Percentiles rank a stretch among this genome's conserved stretches.
Conservation (phyloP, 495 filamentous ascomycete species). For the Neurospora sublineolata region DNA sequence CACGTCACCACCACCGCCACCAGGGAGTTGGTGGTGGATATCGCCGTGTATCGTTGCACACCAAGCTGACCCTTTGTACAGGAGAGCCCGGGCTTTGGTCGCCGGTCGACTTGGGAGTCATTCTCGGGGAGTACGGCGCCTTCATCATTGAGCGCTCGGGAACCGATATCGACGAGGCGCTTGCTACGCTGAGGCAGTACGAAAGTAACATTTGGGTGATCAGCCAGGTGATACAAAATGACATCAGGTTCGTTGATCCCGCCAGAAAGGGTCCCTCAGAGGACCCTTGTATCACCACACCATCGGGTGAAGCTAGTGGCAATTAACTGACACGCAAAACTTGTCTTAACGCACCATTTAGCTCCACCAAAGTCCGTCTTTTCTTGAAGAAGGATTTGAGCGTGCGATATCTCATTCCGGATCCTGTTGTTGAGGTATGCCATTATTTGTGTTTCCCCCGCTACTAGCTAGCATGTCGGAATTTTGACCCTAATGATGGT, state of each 20-base stretch:
- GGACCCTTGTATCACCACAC: not conserved
- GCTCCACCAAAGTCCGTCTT: conserved; percentile 76
- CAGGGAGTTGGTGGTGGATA: not conserved
- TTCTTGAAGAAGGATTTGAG: conserved; percentile 76
- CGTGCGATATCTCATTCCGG: conserved; percentile 35
- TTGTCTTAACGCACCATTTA: not conserved
- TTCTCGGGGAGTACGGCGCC: conserved; percentile 73
- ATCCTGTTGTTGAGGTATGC: conserved; percentile 19
- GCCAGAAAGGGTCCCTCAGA: not conserved
- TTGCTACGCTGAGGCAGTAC: conserved; percentile 58
- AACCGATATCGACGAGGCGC: conserved; percentile 78
- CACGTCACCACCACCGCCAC: conserved; percentile 34
- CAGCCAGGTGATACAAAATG: conserved; percentile 79
- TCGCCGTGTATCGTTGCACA: not conserved
- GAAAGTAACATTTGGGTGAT: conserved; percentile 73
- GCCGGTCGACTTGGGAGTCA: conserved; percentile 70
- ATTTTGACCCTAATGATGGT: conserved; percentile 18
- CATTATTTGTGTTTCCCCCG: not conserved
- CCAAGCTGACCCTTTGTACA: conserved; percentile 17
- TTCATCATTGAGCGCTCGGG: conserved; percentile 85
- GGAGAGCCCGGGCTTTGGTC: conserved; percentile 60
- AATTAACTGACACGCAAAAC: not conserved
- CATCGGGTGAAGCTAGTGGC: not conserved
- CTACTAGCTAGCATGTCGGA: conserved; percentile 32
- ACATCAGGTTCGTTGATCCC: conserved; percentile 43